Percentiles rank a stretch among this genome's conserved stretches.
phyloP scores from a whole-genome alignment of 2,329 filamentous ascomycete species.

The Purpureocillium takamizusanense region DNA sequence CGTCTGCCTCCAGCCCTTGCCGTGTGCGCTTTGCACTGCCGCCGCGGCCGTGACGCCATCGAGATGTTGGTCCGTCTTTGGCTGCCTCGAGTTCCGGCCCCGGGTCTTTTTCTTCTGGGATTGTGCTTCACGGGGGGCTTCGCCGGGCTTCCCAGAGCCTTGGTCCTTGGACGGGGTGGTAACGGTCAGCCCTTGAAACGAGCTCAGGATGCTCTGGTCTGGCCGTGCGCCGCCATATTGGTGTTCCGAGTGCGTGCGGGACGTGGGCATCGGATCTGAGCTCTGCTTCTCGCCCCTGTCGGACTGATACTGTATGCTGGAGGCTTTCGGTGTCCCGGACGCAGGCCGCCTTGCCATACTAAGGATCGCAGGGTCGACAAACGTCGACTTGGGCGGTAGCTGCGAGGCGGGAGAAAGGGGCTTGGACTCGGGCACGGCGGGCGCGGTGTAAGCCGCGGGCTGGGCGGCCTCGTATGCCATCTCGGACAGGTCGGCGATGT shows the following conservation, averaged over 20 bases:
- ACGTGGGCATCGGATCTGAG: background rate
- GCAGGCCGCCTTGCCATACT: conserved; percentile 47
- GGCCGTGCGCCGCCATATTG: conserved; percentile 4
- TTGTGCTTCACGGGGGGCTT: conserved; percentile 12
- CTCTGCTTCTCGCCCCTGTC: conserved; percentile 2
- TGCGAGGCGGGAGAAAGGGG: conserved; percentile 16
- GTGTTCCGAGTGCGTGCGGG: background rate
- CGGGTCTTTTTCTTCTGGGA: conserved; percentile 22
- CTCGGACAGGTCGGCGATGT: conserved; percentile 37
- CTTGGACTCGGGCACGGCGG: conserved; percentile 13
- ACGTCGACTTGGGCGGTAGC: conserved; percentile 30
- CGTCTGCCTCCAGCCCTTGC: conserved; percentile 51
- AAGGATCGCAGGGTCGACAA: conserved; percentile 77
- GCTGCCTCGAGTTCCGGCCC: conserved; percentile 20
- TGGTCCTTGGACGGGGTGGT: conserved; percentile 8
- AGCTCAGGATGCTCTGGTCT: conserved; percentile 15
- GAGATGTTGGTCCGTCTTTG: conserved; percentile 16
- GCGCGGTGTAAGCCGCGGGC: conserved; percentile 17
- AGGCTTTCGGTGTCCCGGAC: conserved; percentile 16
- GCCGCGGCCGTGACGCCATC: conserved; percentile 13
- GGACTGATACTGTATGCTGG: conserved; percentile 5
- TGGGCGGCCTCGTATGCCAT: conserved; percentile 19
- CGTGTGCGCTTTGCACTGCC: conserved; percentile 22
- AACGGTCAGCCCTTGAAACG: conserved; percentile 16
- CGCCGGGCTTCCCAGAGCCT: conserved; percentile 10